Evolutionary conservation across 306 rosid genomes (phyloP).

Genomic region (Benincasa hispida): DNA sequence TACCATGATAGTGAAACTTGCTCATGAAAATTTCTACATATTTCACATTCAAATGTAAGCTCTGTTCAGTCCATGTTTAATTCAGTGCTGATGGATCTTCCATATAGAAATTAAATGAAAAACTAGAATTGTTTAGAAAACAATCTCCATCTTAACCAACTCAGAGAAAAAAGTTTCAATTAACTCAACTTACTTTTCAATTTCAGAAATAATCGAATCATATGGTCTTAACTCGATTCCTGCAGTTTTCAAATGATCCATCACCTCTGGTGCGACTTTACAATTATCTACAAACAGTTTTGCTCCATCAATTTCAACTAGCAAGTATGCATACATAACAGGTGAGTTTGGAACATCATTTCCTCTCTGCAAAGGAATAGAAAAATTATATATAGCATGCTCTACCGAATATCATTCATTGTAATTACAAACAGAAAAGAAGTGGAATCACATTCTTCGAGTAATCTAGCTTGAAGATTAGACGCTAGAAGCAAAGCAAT

Average conservation of each 20-base stretch:
- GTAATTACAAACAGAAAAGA: constrained; percentile 9
- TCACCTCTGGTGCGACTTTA: constrained; percentile 68
- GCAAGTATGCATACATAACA: constrained; percentile 85
- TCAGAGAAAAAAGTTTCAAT: neutral
- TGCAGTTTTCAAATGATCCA: constrained; percentile 66
- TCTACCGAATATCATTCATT: neutral
- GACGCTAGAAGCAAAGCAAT: neutral
- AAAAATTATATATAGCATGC: neutral
- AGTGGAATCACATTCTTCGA: constrained; percentile 3
- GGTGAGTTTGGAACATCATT: constrained; percentile 92
- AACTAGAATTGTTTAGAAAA: neutral
- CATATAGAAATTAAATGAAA: neutral
- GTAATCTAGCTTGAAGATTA: neutral
- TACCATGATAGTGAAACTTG: neutral
- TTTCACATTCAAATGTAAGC: constrained; percentile 1
- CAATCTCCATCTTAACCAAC: neutral
- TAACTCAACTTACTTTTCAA: constrained; percentile 41
- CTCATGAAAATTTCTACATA: neutral
- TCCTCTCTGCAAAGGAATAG: constrained; percentile 63
- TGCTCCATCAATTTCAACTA: constrained; percentile 69
- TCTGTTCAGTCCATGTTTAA: neutral
- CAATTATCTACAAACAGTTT: constrained; percentile 60
- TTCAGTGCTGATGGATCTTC: neutral
- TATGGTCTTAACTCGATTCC: constrained; percentile 64
- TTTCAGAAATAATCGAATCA: constrained; percentile 65